Conservation (phyloP, 2,329 filamentous ascomycete species). For the Pseudogymnoascus sp. region DNA sequence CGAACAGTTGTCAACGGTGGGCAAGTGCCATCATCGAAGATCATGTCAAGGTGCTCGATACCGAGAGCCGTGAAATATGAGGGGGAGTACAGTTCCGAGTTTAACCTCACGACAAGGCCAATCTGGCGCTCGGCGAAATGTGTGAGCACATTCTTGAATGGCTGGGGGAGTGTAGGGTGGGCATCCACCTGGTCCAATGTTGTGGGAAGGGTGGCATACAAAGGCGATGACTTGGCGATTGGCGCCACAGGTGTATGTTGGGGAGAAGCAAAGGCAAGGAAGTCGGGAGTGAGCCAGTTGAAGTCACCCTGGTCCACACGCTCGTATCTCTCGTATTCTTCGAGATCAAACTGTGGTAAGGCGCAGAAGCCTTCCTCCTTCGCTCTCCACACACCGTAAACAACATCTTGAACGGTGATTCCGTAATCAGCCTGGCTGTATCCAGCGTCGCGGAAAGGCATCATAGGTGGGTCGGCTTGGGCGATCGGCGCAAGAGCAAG, state of each 20-base stretch:
- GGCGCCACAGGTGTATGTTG: slow-evolving; percentile 72
- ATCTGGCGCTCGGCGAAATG: slow-evolving; percentile 87
- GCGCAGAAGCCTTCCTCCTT: slow-evolving; percentile 93
- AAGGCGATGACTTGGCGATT: slow-evolving; percentile 65
- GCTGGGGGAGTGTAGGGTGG: slow-evolving; percentile 65
- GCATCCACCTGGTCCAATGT: slow-evolving; percentile 66
- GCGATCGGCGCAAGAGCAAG: slow-evolving; percentile 91
- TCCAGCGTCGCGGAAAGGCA: slow-evolving; percentile 97
- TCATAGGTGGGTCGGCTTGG: slow-evolving; percentile 92
- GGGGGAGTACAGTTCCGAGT: slow-evolving; percentile 91
- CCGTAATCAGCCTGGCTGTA: slow-evolving; percentile 98
- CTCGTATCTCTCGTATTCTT: slow-evolving; percentile 95
- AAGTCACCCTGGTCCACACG: slow-evolving; percentile 97
- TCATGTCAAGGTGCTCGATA: slow-evolving; percentile 97
- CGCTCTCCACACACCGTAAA: slow-evolving; percentile 97
- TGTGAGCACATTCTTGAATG: slow-evolving; percentile 91
- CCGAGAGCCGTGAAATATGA: slow-evolving; percentile 96
- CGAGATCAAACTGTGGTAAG: slow-evolving; percentile 87
- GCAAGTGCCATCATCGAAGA: slow-evolving; percentile 97
- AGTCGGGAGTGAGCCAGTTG: slow-evolving; percentile 96
- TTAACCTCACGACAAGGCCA: slow-evolving; percentile 87
- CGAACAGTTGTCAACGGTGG: slow-evolving; percentile 82
- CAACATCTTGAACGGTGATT: slow-evolving; percentile 91
- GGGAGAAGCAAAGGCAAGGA: slow-evolving; percentile 93
- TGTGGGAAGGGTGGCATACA: slow-evolving; percentile 68